Percentiles rank a stretch among this genome's conserved stretches.
Evolutionary conservation across 352 stramenopile species (phyloP).

Genomic region (Pythium oligandrum): DNA sequence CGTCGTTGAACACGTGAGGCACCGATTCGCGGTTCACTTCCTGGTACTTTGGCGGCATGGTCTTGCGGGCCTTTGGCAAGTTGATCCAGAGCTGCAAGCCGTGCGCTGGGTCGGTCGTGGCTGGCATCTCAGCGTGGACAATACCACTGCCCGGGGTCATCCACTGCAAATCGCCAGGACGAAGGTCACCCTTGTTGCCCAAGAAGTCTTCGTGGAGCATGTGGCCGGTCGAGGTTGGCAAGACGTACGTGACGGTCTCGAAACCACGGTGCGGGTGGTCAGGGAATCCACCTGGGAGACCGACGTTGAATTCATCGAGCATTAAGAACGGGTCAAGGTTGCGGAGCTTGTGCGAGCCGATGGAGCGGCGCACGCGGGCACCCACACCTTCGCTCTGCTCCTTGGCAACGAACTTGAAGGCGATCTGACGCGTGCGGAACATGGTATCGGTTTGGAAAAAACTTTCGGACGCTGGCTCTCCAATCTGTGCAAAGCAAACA

Average conservation of each 20-base stretch:
- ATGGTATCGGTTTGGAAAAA: slow-evolving; percentile 5
- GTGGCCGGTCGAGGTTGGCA: slow-evolving; percentile 46
- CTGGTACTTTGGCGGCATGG: slow-evolving; percentile 33
- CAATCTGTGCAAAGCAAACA: slow-evolving; percentile 3
- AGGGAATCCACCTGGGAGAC: slow-evolving; percentile 62
- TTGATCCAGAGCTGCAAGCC: slow-evolving; percentile 39
- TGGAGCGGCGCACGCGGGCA: slow-evolving; percentile 45
- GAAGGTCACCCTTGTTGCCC: slow-evolving; percentile 26
- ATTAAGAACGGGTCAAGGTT: slow-evolving; percentile 29
- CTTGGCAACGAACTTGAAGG: slow-evolving; percentile 44
- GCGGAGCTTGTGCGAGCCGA: slow-evolving; percentile 42
- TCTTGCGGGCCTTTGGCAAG: slow-evolving; percentile 24
- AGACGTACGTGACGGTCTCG: slow-evolving; percentile 81
- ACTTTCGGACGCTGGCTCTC: background rate
- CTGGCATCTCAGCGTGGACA: slow-evolving; percentile 29
- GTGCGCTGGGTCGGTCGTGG: slow-evolving; percentile 14
- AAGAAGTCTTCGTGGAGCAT: slow-evolving; percentile 80
- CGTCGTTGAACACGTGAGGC: slow-evolving; percentile 18
- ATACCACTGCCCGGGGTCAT: slow-evolving; percentile 32
- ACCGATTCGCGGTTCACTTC: slow-evolving; percentile 24
- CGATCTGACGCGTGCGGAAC: slow-evolving; percentile 31
- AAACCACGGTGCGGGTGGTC: slow-evolving; percentile 87
- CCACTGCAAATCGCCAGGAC: slow-evolving; percentile 35
- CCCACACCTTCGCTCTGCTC: slow-evolving; percentile 54
- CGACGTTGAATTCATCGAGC: slow-evolving; percentile 27